A percentile compares a stretch with the other conserved stretches of the same genome.
Conservation (phyloP, 441 rosid genomes). For the Gossypium schwendimanii region DNA sequence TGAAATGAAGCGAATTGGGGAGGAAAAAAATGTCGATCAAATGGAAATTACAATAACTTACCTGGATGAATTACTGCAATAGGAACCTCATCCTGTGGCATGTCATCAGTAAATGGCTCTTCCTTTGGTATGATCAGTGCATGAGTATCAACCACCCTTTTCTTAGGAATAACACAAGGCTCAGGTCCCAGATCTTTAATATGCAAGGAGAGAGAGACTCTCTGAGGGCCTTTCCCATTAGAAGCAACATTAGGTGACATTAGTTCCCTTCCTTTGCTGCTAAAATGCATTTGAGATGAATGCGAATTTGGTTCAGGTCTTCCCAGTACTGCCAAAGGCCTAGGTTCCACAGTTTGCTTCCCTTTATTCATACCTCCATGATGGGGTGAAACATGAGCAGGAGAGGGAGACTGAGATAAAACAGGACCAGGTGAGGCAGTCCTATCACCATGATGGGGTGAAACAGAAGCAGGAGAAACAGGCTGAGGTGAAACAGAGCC, state of each 20-base stretch:
- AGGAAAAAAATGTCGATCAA: not conserved
- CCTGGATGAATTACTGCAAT: slow-evolving; percentile 48
- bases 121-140: slow-evolving; percentile 45
- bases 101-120: slow-evolving; percentile 46
- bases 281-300: slow-evolving; percentile 12
- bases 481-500: not conserved
- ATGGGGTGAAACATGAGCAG: slow-evolving; percentile 15
- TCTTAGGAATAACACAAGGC: slow-evolving; percentile 17
- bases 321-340: slow-evolving; percentile 17
- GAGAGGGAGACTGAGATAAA: not conserved
- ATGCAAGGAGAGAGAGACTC: slow-evolving; percentile 21
- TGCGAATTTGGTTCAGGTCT: slow-evolving; percentile 14
- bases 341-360: slow-evolving; percentile 24
- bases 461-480: slow-evolving; percentile 2
- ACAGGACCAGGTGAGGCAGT: not conserved
- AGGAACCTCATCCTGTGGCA: slow-evolving; percentile 36
- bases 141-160: slow-evolving; percentile 21
- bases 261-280: slow-evolving; percentile 46
- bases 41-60: slow-evolving; percentile 18
- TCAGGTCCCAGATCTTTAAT: slow-evolving; percentile 26
- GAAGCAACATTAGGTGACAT: slow-evolving; percentile 23
- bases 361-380: slow-evolving; percentile 14
- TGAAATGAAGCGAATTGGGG: not conserved
- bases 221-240: slow-evolving; percentile 16
- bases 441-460: slow-evolving; percentile 12